A percentile compares a stretch with the other conserved stretches of the same genome.
Evolutionary conservation across 164 flowering plant species (phyloP).

Genomic region (Kalanchoe fedtschenkoi): DNA sequence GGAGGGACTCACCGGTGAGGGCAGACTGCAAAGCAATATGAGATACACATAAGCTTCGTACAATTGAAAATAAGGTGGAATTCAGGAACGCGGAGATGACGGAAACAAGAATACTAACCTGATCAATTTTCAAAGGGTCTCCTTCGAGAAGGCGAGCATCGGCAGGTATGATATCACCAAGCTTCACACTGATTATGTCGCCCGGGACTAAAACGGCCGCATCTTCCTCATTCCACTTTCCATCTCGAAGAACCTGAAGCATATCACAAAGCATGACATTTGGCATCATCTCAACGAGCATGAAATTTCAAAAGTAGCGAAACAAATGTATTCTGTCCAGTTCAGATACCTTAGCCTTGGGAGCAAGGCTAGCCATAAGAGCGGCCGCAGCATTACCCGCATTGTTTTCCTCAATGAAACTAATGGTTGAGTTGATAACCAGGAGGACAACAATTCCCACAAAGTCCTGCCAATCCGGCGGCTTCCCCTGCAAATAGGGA

Average conservation of each 20-base stretch:
- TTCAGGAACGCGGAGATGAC: too few relatives aligned
- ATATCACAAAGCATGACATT: too few relatives aligned
- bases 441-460: conserved; percentile 29
- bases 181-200: conserved; percentile 35
- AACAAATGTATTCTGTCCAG: too few relatives aligned
- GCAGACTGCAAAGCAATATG: too few relatives aligned
- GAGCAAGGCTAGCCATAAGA: conserved; percentile 13
- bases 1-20: neutral
- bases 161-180: conserved; percentile 46
- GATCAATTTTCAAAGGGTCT: neutral
- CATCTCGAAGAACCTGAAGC: conserved; percentile 43
- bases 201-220: conserved; percentile 46
- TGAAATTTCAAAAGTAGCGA: too few relatives aligned
- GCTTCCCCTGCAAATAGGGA: too few relatives aligned
- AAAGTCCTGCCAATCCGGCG: conserved; percentile 11
- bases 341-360: conserved; percentile 49
- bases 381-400: conserved; percentile 20
- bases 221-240: conserved; percentile 41
- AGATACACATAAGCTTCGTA: too few relatives aligned
- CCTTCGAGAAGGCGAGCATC: conserved; percentile 47
- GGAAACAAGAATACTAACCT: too few relatives aligned
- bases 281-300: too few relatives aligned
- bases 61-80: too few relatives aligned
- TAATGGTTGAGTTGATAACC: conserved; percentile 45
- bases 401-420: conserved; percentile 46